These are phyloP conservation scores for Nakazawaea anatomiae DNA, from an alignment of 805 yeast genomes.

Conservation along the genomic window DNA sequence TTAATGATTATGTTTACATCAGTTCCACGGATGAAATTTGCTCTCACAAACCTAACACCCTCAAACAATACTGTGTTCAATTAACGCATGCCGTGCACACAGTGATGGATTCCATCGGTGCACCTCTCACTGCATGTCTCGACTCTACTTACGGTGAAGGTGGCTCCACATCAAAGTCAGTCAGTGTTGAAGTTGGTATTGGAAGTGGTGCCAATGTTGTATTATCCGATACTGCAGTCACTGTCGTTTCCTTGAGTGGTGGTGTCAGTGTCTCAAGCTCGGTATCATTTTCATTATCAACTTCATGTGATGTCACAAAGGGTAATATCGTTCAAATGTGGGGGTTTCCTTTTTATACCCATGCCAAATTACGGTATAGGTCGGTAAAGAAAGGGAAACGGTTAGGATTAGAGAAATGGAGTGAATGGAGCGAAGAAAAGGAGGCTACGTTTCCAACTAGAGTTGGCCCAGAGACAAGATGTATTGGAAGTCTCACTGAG, in stretches of 20 bases:
- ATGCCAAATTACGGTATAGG: background rate
- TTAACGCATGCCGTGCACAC: background rate
- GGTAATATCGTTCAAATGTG: conserved; percentile 10
- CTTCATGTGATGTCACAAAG: conserved; percentile 8
- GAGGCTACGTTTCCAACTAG: background rate
- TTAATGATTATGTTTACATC: background rate
- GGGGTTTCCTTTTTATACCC: conserved; percentile 8
- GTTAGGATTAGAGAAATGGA: background rate
- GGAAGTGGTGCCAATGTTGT: background rate
- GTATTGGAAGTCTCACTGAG: conserved; percentile 7
- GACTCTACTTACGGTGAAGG: conserved; percentile 9
- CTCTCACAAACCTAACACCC: background rate
- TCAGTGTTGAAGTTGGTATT: conserved; percentile 3
- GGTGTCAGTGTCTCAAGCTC: background rate
- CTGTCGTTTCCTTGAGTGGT: background rate
- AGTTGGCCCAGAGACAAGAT: conserved; percentile 6
- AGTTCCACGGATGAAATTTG: conserved; percentile 1
- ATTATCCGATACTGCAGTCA: background rate
- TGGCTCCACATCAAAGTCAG: conserved; percentile 6
- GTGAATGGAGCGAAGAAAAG: conserved; percentile 4
- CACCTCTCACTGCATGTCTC: conserved; percentile 8
- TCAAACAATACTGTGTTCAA: conserved; percentile 7
- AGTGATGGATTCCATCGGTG: background rate
- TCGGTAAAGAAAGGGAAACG: background rate
- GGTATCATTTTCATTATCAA: conserved; percentile 1